Percentiles rank a stretch among this genome's conserved stretches.
phyloP scores from a whole-genome alignment of 805 yeast species.

The Kregervanrija pseudodelftensis region DNA sequence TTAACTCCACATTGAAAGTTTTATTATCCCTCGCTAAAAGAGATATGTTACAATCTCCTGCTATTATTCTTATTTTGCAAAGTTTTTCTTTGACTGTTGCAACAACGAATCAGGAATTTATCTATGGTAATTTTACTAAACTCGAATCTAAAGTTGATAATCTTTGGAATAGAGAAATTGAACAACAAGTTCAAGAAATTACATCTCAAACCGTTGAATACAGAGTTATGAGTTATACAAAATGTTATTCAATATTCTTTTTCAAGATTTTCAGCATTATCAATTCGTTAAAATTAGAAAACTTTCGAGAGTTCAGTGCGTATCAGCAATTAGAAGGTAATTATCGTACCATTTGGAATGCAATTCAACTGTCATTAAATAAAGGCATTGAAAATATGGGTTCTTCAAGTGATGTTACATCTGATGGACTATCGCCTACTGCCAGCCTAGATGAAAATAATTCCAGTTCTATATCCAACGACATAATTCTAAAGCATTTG shows the following conservation, averaged over 20 bases:
- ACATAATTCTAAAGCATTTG: slow-evolving; percentile 20
- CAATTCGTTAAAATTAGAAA: slow-evolving; percentile 8
- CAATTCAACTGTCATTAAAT: slow-evolving; percentile 10
- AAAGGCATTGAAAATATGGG: slow-evolving; percentile 6
- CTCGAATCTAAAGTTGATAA: slow-evolving; percentile 42
- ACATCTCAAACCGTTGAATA: slow-evolving; percentile 18
- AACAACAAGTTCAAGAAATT: slow-evolving; percentile 42
- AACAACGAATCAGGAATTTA: slow-evolving; percentile 58
- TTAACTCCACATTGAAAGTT: slow-evolving; percentile 24
- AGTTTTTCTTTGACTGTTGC: slow-evolving; percentile 29
- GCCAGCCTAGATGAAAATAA: slow-evolving; percentile 2
- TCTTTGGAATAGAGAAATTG: slow-evolving; percentile 55
- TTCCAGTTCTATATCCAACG: slow-evolving; percentile 5
- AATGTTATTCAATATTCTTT: slow-evolving; percentile 41
- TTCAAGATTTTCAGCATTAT: slow-evolving; percentile 30
- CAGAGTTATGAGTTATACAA: slow-evolving; percentile 36
- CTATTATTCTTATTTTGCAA: slow-evolving; percentile 37
- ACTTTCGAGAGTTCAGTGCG: slow-evolving; percentile 11
- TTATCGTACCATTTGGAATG: slow-evolving; percentile 19
- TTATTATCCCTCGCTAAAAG: slow-evolving; percentile 30
- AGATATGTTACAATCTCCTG: slow-evolving; percentile 36
- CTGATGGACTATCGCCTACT: background rate
- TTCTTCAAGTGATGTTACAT: slow-evolving; percentile 8
- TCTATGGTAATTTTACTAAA: slow-evolving; percentile 42
- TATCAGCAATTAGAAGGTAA: slow-evolving; percentile 13